Evolutionary conservation across 805 yeast species (phyloP).

Genomic region (Saccharomyces mikatae): DNA sequence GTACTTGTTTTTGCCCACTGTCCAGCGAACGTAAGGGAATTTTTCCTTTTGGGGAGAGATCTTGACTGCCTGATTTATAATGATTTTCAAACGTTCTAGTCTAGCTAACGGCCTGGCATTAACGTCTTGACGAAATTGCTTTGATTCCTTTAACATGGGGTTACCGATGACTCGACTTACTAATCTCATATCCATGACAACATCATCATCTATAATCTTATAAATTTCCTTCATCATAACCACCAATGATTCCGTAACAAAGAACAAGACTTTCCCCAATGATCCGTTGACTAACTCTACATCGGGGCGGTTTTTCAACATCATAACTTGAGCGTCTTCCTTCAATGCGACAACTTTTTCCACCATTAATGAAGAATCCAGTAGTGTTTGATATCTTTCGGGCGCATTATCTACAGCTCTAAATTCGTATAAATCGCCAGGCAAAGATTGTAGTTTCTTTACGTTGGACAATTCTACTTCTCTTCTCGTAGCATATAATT

Average conservation of each 20-base stretch:
- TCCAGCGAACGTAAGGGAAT: conserved; percentile 31
- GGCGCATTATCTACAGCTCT: conserved; percentile 38
- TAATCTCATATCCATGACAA: conserved; percentile 27
- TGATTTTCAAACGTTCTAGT: conserved; percentile 9
- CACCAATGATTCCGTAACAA: conserved; percentile 26
- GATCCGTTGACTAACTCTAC: conserved; percentile 78
- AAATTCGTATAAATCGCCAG: conserved; percentile 40
- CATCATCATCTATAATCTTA: conserved; percentile 21
- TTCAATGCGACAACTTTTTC: conserved; percentile 56
- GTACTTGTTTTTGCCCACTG: conserved; percentile 20
- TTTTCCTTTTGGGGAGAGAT: conserved; percentile 12
- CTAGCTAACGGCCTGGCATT: conserved; percentile 15
- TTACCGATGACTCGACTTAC: conserved; percentile 28
- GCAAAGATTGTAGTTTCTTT: conserved; percentile 40
- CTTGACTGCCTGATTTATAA: conserved; percentile 15
- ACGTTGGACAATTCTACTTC: conserved; percentile 78
- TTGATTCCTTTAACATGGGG: conserved; percentile 14
- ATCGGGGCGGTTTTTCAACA: conserved; percentile 72
- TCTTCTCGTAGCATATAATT: conserved; percentile 72
- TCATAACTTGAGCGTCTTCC: conserved; percentile 90
- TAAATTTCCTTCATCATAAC: conserved; percentile 19
- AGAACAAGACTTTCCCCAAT: conserved; percentile 58
- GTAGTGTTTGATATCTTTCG: conserved; percentile 26
- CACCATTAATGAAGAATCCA: conserved; percentile 63
- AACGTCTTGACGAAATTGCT: conserved; percentile 23